These are phyloP conservation scores for Agapanthus africanus DNA, from an alignment of 106 monocot species.

Conservation along the genomic window DNA sequence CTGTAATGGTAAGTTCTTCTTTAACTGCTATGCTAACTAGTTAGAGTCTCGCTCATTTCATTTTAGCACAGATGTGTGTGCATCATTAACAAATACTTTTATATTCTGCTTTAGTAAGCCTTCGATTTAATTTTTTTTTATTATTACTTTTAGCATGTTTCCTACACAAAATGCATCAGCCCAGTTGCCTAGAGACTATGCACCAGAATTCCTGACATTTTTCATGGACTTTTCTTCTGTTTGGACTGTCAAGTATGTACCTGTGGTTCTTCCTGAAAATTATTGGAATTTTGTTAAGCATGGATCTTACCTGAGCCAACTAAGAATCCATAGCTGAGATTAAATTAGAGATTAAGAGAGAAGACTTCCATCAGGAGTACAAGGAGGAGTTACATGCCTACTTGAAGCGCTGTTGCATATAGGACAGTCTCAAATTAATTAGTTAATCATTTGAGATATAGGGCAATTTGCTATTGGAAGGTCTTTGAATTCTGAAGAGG, in stretches of 20 bases:
- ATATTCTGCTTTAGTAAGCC: background rate
- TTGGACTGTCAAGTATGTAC: background rate
- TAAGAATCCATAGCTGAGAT: too few species aligned
- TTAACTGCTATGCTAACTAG: background rate
- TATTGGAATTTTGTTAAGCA: too few species aligned
- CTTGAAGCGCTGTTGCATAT: too few species aligned
- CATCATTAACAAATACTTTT: background rate
- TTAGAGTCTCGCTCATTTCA: background rate
- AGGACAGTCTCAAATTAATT: too few species aligned
- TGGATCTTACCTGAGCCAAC: too few species aligned
- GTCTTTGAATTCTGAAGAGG: too few species aligned
- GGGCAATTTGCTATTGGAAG: too few species aligned
- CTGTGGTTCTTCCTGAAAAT: background rate
- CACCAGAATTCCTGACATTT: background rate
- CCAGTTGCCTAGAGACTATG: background rate
- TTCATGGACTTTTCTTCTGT: background rate
- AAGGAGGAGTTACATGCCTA: too few species aligned
- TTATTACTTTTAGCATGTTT: background rate
- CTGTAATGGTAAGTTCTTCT: conserved; percentile 76
- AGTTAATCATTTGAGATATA: too few species aligned
- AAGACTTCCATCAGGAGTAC: too few species aligned
- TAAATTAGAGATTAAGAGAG: too few species aligned
- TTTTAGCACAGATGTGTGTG: background rate
- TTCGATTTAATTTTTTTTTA: background rate
- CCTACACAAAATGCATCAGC: background rate